phyloP scores from a whole-genome alignment of 768 basidiomycete species.

The Peribolospora baueri region DNA sequence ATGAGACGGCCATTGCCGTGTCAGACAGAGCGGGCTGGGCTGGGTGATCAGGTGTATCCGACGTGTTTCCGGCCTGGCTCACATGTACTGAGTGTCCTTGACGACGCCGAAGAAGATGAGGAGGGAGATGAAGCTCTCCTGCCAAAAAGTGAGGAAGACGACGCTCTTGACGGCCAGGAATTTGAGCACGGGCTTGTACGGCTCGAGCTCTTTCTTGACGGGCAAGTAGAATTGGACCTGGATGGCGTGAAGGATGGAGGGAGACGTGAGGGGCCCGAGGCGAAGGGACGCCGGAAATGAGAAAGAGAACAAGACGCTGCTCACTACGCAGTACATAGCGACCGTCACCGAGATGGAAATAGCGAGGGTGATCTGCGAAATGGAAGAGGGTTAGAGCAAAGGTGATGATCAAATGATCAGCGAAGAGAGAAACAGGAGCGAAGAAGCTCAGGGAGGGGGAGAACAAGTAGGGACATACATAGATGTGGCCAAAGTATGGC shows the following conservation, averaged over 20 bases:
- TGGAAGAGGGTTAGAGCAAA: not conserved
- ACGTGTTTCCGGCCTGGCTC: not conserved
- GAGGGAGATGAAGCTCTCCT: constrained; percentile 34
- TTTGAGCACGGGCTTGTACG: constrained; percentile 39
- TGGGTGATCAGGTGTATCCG: not conserved
- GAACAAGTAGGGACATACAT: constrained; percentile 23
- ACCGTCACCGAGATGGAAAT: constrained; percentile 47
- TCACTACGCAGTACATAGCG: constrained; percentile 40
- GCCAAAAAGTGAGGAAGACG: constrained; percentile 41
- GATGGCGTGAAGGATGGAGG: no score
- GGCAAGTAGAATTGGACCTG: constrained; percentile 44
- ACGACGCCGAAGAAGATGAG: constrained; percentile 36
- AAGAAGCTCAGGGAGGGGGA: not conserved
- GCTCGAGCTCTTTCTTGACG: constrained; percentile 31
- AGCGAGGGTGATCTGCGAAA: constrained; percentile 30
- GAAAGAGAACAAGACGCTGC: not conserved
- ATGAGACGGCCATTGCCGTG: constrained; percentile 22
- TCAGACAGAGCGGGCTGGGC: not conserved
- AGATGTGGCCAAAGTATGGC: constrained; percentile 42
- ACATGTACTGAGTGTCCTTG: constrained; percentile 24
- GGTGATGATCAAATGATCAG: not conserved
- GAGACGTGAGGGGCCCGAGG: not conserved
- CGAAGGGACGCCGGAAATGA: no score
- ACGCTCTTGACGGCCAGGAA: constrained; percentile 37
- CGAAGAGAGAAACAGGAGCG: not conserved